Conservation (phyloP, 1,284 basidiomycete species). For the Rhizoctonia solani region DNA sequence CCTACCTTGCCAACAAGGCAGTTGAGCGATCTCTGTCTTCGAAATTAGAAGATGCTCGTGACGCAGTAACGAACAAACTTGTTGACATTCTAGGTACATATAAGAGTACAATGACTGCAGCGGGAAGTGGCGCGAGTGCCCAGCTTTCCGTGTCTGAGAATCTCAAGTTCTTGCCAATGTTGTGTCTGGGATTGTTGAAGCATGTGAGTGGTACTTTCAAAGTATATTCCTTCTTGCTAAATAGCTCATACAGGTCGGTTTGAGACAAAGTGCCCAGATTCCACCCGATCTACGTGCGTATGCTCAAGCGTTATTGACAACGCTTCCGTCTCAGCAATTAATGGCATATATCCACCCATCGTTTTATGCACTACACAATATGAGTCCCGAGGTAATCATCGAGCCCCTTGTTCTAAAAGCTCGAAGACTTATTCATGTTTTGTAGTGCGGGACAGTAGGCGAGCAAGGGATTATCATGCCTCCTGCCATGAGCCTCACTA, state of each 20-base stretch:
- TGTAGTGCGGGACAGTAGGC: conserved; percentile 66
- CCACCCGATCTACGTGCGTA: conserved; percentile 97
- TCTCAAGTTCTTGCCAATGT: conserved; percentile 88
- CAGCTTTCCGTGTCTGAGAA: conserved; percentile 92
- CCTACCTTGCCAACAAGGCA: conserved; percentile 93
- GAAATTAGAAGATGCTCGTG: conserved; percentile 92
- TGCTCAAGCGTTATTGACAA: conserved; percentile 90
- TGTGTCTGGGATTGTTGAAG: conserved; percentile 90
- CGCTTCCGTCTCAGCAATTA: conserved; percentile 87
- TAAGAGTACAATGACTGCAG: conserved; percentile 96
- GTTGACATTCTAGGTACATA: conserved; percentile 91
- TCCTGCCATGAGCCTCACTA: conserved; percentile 86
- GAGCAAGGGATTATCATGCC: conserved; percentile 84
- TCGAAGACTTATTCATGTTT: conserved; percentile 26
- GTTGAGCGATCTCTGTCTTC: conserved; percentile 90
- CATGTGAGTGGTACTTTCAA: conserved; percentile 78
- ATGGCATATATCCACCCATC: conserved; percentile 93
- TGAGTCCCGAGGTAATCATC: conserved; percentile 83
- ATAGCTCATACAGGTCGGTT: conserved; percentile 65
- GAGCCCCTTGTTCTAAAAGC: neutral
- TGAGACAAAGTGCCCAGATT: conserved; percentile 94
- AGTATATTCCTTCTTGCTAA: neutral
- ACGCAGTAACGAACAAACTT: conserved; percentile 87
- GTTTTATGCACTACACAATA: conserved; percentile 97
- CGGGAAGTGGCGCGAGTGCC: conserved; percentile 90